Percentiles rank a stretch among this genome's conserved stretches.
phyloP scores from a whole-genome alignment of 139 green algal genomes.

The Edaphochlamys debaryana region DNA sequence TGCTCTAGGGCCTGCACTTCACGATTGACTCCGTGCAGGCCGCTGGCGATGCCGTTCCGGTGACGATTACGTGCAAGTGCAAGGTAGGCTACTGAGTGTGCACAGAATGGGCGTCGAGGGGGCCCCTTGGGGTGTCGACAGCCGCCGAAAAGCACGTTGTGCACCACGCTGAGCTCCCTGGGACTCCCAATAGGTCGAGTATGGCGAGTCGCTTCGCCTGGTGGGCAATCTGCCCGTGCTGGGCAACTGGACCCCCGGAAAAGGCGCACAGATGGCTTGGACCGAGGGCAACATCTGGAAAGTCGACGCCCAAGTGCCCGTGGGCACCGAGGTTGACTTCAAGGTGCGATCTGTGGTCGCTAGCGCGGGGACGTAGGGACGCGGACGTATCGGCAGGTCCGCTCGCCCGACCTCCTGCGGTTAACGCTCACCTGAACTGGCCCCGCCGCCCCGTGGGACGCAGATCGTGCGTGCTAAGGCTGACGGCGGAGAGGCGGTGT shows the following conservation, averaged over 20 bases:
- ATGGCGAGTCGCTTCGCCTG: constrained; percentile 53
- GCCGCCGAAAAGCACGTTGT: too few relatives aligned
- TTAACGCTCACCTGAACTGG: too few relatives aligned
- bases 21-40: neutral
- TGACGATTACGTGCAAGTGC: neutral
- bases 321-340: constrained; percentile 65
- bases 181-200: constrained; percentile 40
- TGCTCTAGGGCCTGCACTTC: too few relatives aligned
- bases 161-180: too few relatives aligned
- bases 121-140: too few relatives aligned
- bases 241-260: constrained; percentile 62
- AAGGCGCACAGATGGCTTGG: constrained; percentile 64
- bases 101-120: too few relatives aligned
- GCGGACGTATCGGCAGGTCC: too few relatives aligned
- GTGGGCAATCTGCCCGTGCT: constrained; percentile 52
- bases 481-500: constrained; percentile 22
- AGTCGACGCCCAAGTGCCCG: constrained; percentile 51
- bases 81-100: constrained; percentile 15
- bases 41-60: neutral
- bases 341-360: too few relatives aligned
- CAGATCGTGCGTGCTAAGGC: too few relatives aligned
- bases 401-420: too few relatives aligned
- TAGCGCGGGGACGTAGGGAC: too few relatives aligned
- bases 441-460: too few relatives aligned
- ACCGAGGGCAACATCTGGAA: constrained; percentile 79